Evolutionary conservation across 176 grass and related monocot species (phyloP), one percentile per base, ranked within the genome.

Genomic region (Eleusine indica): DNA sequence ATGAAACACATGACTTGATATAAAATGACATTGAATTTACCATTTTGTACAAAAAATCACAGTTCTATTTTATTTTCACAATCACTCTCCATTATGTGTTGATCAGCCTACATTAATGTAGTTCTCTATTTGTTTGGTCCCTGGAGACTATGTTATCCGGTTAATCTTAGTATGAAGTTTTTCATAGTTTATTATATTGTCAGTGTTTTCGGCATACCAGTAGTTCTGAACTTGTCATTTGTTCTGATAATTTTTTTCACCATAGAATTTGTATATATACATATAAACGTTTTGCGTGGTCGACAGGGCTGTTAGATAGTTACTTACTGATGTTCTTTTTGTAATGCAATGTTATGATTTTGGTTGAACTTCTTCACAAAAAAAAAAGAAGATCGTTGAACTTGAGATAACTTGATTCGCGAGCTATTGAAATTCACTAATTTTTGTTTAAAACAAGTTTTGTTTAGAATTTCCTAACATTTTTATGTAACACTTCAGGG

Each of bases 401-500:
- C 1, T 61, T 87, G 10, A 52, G 6, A 41, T 67, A 51, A 53
- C 14, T 53, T 4, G 14, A 17, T 53, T 0, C 0, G 41, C 4
- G 1, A 21, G 13, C 1, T 32, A 56, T 12, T 44, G 77, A 58
- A 80, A 43, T 15, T 7, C n/a, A 65, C 21, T 39, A 61, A 21
- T 53, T 53, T 53, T 14, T 53, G 44, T 47, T 47, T 70, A 17
- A 61, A 70, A 18, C 39, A 46, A 21, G 15, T 40, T 19, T 10
- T 47, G n/a, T 46, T 86, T 75, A 48, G 12, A 39, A 44, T 38
- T 35, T 83, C 3, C 88, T 90, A 61, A 90, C 66, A 19, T 58
- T 6, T 11, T 42, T 9, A 10, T 62, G 49, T 18, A 41, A 82
- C 79, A 37, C 56, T 72, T 38, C 91, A 99, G 96, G 84, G 78